Evolutionary conservation across 768 basidiomycete species (phyloP), one percentile per base, ranked within the genome.

Genomic region (Suillus subaureus): DNA sequence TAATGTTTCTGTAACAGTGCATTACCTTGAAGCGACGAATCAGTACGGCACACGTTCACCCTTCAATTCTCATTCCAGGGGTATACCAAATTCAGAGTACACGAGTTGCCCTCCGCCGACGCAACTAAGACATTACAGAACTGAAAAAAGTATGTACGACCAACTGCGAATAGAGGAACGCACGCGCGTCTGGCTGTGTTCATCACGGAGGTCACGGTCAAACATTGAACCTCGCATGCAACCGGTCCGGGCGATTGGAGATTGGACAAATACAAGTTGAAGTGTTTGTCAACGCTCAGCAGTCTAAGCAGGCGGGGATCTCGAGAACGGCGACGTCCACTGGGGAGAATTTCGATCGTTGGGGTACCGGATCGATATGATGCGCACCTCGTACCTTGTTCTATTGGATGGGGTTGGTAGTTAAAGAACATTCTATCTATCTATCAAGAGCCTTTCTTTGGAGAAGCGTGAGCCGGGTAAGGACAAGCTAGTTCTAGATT

Each of bases 391-490:
- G 26, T 18, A 33, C 6, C 52, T 39, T 39, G 23, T 21, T 26
- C 39, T 60, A 26, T 52, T 18, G 51, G 26, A 52, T 18, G 51
- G 18, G 31, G 26, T 55, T 33, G 21, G 28, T 18, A 11, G 28
- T 9, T 4, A 54, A 9, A 31, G 52, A 54, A 54, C 28, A 11
- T 54, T 54, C 52, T 35, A 60, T 28, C 57, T 28, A 40, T 21
- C 54, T 31, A 42, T 12, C 28, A 21, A 3, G 6, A 6, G 11
- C 15, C 18, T 40, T 39, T 57, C 37, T 26, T 39, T 21, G 2
- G 23, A 40, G 57, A 58, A 40, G 57, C 39, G 39, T 28, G 37
- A 40, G 57, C 23, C 23, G 37, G 56, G 57, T 58, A 58, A 58
- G 23, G 37, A 26, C 57, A 58, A 26, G 23, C 31, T 55, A 33